A percentile compares a stretch with the other conserved stretches of the same genome.
Conservation (phyloP, 768 basidiomycete species). For the Naganishia vishniacii region DNA sequence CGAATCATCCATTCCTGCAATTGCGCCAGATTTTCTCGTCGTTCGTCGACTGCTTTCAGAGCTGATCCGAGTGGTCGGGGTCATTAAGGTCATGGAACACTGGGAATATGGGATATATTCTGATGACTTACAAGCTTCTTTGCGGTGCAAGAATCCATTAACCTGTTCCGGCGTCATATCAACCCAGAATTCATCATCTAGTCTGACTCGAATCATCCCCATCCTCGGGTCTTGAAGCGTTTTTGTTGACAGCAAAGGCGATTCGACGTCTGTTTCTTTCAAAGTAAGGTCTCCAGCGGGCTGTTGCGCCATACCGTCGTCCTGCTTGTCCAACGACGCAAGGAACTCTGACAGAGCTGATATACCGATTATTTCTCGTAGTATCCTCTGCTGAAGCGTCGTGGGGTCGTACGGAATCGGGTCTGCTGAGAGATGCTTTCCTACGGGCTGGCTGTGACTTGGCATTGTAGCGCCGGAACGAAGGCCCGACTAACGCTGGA, state of each 20-base stretch:
- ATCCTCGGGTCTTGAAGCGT: not conserved
- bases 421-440: not conserved
- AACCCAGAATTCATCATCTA: constrained; percentile 27
- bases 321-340: not conserved
- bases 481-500: too few species aligned
- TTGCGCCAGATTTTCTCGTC: constrained; percentile 9
- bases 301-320: too few species aligned
- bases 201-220: constrained; percentile 1
- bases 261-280: not conserved
- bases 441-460: not conserved
- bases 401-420: not conserved
- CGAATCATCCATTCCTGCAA: constrained; percentile 16
- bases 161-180: constrained; percentile 18
- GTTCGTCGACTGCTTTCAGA: not conserved
- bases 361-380: not conserved
- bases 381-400: constrained; percentile 7
- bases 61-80: not conserved
- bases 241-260: not conserved
- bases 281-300: not conserved
- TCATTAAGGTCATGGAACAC: too few species aligned
- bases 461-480: not conserved
- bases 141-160: constrained; percentile 4
- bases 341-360: constrained; percentile 3
- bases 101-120: not conserved
- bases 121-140: constrained; percentile 17